Evolutionary conservation across 768 basidiomycete genomes (phyloP), one percentile per base, ranked within the genome.

Genomic region (Mycena floridula): DNA sequence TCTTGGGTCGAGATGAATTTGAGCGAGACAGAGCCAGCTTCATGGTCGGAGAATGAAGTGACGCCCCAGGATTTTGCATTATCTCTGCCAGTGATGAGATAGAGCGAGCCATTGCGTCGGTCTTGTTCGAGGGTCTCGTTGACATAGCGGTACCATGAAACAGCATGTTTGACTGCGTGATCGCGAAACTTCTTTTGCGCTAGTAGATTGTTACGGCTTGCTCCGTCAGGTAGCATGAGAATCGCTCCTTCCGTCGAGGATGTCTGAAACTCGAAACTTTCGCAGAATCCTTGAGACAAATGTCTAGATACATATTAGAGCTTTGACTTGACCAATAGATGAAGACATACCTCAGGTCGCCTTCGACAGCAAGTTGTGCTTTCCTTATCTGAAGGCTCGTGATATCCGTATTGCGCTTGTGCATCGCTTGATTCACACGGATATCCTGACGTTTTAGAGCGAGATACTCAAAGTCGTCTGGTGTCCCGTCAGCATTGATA

Each of bases 201-300:
- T n/a, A 30, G 9, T 9, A 9, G n/a, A 30, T 30, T n/a, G 28
- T 9, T n/a, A n/a, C 28, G 28, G n/a, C 9, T 9, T 9, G 28
- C 28, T 9, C 28, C 28, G 28, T 9, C 28, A 9, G 28, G 28
- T 9, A 30, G 28, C 9, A 30, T n/a, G 28, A 30, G 28, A 30
- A n/a, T n/a, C 54, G 47, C 57, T 54, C 45, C 60, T 57, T 52
- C 61, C 51, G n/a, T 59, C 52, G 41, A 50, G 49, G 54, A 47
- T 43, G 48, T 30, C 28, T n/a, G 28, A 30, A 30, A 30, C n/a
- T 30, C 28, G n/a, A 30, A 30, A 9, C 28, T n/a, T 30, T 9
- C 28, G 28, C 28, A 9, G n/a, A 30, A 9, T 9, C n/a, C 28
- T 9, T 9, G 9, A n/a, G 28, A n/a, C 9, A 30, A 9, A 30